A percentile compares a stretch with the other conserved stretches of the same genome.
Conservation (phyloP, 208 protist species). For the Wallacemonas sp. region DNA sequence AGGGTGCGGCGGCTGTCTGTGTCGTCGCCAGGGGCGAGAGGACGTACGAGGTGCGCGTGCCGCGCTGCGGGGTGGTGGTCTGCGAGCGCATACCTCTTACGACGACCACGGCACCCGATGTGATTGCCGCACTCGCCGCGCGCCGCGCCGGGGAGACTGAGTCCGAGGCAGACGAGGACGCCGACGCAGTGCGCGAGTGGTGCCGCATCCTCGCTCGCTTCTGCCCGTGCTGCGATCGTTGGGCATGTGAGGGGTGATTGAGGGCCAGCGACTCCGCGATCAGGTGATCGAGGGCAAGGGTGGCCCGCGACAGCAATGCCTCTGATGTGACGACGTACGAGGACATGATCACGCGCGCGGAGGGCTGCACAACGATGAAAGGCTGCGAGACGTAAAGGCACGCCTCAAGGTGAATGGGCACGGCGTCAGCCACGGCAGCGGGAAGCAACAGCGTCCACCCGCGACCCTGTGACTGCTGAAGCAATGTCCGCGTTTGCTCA, state of each 20-base stretch:
- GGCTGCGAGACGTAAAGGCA: conserved; percentile 56
- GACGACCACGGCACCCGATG: background rate
- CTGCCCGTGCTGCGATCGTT: too few relatives aligned
- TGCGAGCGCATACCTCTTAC: background rate
- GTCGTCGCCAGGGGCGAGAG: background rate
- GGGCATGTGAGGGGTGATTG: too few relatives aligned
- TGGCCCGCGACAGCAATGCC: conserved; percentile 17
- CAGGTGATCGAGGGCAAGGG: background rate
- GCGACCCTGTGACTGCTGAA: background rate
- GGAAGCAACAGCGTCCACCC: conserved; percentile 53
- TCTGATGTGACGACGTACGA: conserved; percentile 64
- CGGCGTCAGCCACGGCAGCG: conserved; percentile 28
- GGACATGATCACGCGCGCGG: conserved; percentile 28
- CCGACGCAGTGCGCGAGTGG: too few relatives aligned
- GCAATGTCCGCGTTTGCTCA: background rate
- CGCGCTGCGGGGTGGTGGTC: background rate
- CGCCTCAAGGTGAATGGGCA: conserved; percentile 27
- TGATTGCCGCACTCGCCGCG: background rate
- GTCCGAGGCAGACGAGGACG: too few relatives aligned
- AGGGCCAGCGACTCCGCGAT: background rate
- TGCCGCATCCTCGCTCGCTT: too few relatives aligned
- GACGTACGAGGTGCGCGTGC: background rate
- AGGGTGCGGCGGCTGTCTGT: background rate
- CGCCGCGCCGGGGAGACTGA: too few relatives aligned
- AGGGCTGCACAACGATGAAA: conserved; percentile 45